Evolutionary conservation across 352 stramenopile species (phyloP).

Genomic region (Phytophthora meadii): DNA sequence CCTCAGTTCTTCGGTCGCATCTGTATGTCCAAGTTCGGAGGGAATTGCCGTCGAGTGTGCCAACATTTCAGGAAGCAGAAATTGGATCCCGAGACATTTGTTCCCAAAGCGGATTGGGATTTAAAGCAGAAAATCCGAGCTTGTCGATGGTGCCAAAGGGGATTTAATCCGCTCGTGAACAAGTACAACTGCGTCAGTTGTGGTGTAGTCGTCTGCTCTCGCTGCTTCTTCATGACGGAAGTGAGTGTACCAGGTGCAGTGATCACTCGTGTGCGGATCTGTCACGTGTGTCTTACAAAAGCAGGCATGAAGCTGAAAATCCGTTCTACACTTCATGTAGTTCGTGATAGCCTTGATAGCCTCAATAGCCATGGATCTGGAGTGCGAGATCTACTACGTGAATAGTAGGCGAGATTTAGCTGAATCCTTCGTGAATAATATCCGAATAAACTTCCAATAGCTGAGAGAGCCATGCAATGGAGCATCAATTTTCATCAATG

Average conservation of each 20-base stretch:
- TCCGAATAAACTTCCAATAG: too few species aligned
- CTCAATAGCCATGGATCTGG: constrained; percentile 26
- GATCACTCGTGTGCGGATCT: constrained; percentile 44
- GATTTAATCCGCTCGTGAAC: constrained; percentile 40
- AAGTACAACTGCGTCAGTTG: constrained; percentile 40
- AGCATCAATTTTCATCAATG: too few species aligned
- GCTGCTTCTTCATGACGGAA: constrained; percentile 37
- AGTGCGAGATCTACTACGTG: constrained; percentile 30
- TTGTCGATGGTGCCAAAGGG: constrained; percentile 34
- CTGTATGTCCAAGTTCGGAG: constrained; percentile 54
- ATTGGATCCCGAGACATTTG: constrained; percentile 47
- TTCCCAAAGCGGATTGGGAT: constrained; percentile 33
- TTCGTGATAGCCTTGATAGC: constrained; percentile 30
- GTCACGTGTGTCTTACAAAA: constrained; percentile 25
- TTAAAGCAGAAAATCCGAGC: constrained; percentile 28
- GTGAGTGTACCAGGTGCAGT: constrained; percentile 48
- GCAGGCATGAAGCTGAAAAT: constrained; percentile 29
- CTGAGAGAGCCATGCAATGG: too few species aligned
- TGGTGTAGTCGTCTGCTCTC: constrained; percentile 32
- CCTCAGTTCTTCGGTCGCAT: constrained; percentile 39
- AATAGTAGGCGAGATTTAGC: background rate
- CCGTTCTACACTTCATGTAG: constrained; percentile 5
- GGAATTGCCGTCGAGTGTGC: constrained; percentile 48
- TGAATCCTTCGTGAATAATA: too few species aligned
- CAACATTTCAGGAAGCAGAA: constrained; percentile 46